These are phyloP conservation scores for Globisporangium cederbergense DNA, from an alignment of 352 stramenopile species.

Conservation along the genomic window DNA sequence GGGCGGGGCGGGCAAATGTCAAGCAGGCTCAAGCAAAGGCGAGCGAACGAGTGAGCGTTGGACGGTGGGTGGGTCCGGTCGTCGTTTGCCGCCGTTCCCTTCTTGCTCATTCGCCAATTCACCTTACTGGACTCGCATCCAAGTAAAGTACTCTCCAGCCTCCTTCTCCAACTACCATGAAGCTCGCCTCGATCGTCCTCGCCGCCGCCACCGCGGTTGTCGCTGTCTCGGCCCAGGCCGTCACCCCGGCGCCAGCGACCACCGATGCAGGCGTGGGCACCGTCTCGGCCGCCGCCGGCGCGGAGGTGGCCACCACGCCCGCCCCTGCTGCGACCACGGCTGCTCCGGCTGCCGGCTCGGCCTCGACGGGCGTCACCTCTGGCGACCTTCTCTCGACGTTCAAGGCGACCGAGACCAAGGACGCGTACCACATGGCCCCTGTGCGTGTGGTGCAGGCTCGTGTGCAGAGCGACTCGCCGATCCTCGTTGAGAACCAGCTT, in stretches of 20 bases:
- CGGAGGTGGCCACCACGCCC: constrained; percentile 1
- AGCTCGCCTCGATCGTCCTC: constrained; percentile 24
- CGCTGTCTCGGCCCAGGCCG: constrained; percentile 2
- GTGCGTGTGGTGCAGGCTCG: constrained; percentile 65
- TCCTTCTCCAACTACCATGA: constrained; percentile 18
- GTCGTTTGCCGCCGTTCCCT: constrained; percentile 8
- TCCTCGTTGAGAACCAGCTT: constrained; percentile 51
- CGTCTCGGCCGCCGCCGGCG: neutral
- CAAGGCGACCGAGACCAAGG: constrained; percentile 5
- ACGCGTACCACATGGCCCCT: constrained; percentile 49
- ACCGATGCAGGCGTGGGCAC: constrained; percentile 4
- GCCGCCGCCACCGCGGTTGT: constrained; percentile 12
- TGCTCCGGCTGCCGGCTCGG: neutral
- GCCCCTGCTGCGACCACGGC: neutral
- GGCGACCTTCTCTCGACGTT: constrained; percentile 5
- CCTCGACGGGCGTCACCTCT: neutral
- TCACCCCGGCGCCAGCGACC: neutral
- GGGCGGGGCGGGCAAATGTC: neutral
- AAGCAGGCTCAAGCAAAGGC: neutral
- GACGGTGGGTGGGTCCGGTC: neutral
- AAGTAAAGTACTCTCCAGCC: constrained; percentile 21
- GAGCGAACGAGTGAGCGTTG: neutral
- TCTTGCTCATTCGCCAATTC: constrained; percentile 25
- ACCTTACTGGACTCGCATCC: constrained; percentile 23
- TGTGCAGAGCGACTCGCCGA: constrained; percentile 65